Conservation (phyloP, 495 filamentous ascomycete genomes). For the Penicillium verhagenii region DNA sequence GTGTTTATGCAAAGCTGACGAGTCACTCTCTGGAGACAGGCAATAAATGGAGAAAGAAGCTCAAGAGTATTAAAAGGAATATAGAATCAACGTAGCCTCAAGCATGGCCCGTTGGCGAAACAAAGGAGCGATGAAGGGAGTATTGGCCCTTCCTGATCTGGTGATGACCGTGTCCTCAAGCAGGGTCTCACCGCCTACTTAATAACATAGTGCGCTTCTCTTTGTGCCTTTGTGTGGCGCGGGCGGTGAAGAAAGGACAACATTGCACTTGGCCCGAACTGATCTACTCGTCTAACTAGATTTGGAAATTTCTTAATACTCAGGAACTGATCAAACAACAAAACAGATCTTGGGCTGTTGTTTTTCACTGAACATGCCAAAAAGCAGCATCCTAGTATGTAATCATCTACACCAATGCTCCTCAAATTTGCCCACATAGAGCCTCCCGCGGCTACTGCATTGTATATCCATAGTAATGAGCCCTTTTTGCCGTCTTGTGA, state of each 20-base stretch:
- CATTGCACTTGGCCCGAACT: not conserved
- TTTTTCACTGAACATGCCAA: no score
- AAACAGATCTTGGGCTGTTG: no score
- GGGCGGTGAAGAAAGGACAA: constrained; percentile 20
- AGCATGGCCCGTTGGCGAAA: constrained; percentile 25
- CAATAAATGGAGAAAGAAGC: not conserved
- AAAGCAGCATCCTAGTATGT: no score
- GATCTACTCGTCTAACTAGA: not conserved
- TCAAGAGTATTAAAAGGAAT: constrained; percentile 4
- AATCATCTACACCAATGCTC: no score
- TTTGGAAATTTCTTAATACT: not conserved
- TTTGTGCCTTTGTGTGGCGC: constrained; percentile 6
- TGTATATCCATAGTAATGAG: no score
- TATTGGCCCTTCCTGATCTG: constrained; percentile 33
- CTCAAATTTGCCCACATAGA: no score
- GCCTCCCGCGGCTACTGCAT: no score
- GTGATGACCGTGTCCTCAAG: constrained; percentile 35
- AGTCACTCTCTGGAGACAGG: constrained; percentile 6
- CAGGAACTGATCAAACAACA: not conserved
- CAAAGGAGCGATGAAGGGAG: constrained; percentile 29
- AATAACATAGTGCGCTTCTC: constrained; percentile 5
- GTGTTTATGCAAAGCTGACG: constrained; percentile 17
- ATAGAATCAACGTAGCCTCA: constrained; percentile 14
- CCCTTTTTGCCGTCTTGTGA: no score
- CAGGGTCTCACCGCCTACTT: constrained; percentile 20